Percentiles rank a stretch among this genome's conserved stretches.
phyloP scores from a whole-genome alignment of 192 early-diverging fungal species.

The Backusella macrospora region DNA sequence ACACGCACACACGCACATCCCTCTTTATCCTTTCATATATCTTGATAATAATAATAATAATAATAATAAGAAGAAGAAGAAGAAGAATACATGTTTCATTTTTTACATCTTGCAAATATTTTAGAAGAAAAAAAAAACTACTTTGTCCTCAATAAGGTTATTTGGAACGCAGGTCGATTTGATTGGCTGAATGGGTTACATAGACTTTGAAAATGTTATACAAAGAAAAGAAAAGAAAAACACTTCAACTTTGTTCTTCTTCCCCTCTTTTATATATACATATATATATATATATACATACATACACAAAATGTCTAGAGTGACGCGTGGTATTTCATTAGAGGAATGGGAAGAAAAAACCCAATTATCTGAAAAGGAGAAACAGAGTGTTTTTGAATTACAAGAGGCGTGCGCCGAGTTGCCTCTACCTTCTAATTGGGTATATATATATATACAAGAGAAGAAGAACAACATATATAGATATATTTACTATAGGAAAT shows the following conservation, averaged over 20 bases:
- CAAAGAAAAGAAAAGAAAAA: too few species aligned
- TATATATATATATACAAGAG: not conserved
- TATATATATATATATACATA: not conserved
- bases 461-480: not conserved
- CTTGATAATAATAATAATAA: too few species aligned
- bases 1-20: too few species aligned
- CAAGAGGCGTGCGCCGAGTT: conserved; percentile 62
- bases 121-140: too few species aligned
- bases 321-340: conserved; percentile 32
- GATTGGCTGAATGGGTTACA: not conserved
- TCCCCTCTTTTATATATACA: not conserved
- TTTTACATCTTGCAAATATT: too few species aligned
- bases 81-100: too few species aligned
- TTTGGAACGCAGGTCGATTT: not conserved
- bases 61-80: too few species aligned
- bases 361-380: conserved; percentile 50
- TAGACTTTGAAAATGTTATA: too few species aligned
- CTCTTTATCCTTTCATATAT: too few species aligned
- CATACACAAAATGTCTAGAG: conserved; percentile 16
- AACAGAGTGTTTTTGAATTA: conserved; percentile 55
- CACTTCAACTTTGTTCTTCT: too few species aligned
- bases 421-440: conserved; percentile 52
- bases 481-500: not conserved
- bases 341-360: conserved; percentile 65
- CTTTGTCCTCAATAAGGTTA: not conserved